Base-by-base conservation (phyloP, 495 filamentous ascomycete species). In the Oleoguttula mirabilis region DNA sequence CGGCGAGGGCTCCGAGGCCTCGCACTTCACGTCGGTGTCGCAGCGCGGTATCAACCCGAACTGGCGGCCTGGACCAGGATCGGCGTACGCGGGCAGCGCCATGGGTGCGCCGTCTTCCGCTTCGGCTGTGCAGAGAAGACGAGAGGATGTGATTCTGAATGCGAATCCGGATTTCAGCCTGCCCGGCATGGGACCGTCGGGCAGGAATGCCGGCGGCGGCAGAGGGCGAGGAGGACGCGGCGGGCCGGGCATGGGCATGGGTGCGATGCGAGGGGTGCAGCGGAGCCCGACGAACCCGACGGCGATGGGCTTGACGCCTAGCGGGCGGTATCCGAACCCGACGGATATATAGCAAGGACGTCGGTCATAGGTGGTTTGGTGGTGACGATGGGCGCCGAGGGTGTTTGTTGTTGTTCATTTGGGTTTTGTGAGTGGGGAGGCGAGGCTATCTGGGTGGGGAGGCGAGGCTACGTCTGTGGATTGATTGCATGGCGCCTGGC, bases 1-100 rank as follows among this genome's bases (percentile, higher is more conserved):
- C 39, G 75, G 84, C 34, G 73, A 79, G 50, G 43, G 44, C 8
- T 84, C 77, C 45, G 83, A 88, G 46, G 66, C 73, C 22, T 83
- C 77, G 43, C 78, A 79, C 44, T 93, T 88, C 65, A 93, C 87
- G 10, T 84, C 79, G 19, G 77, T 94, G 30, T 84, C 77, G 0
- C 82, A 93, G 63, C 71, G 87, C 20, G 77, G 80, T n/a, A 62
- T 90, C 15, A 94, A 94, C 57, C 87, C 87, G 3, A 75, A 77
- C 23, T 94, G 87, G 86, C 61, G 63, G 60, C 82, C 63, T 12
- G 34, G 30, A n/a, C 27, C 42, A 0, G 21, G 25, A 24, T 16
- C 30, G 0, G 28, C 23, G 1, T 47, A 43, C 16, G 39, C 21
- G 8, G 47, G 30, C 38, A 38, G 34, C n/a, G 35, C 46, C 4